These are phyloP conservation scores for Rhododendron vialii DNA, from an alignment of 148 eudicot genomes.

Conservation along the genomic window DNA sequence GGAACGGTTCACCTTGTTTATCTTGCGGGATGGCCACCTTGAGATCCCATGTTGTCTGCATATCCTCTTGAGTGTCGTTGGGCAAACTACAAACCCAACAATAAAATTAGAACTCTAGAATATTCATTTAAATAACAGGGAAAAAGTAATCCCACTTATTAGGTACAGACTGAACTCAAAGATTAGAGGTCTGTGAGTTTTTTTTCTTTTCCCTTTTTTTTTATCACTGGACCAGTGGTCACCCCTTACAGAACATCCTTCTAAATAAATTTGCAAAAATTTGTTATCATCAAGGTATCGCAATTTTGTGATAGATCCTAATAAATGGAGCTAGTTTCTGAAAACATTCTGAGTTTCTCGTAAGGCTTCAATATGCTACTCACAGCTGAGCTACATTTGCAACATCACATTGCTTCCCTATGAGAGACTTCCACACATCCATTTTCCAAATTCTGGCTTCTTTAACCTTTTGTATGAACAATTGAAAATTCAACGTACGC, in stretches of 20 bases:
- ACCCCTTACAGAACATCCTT: neutral
- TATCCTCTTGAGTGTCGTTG: slow-evolving; percentile 92
- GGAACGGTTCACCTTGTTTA: slow-evolving; percentile 91
- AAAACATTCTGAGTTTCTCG: neutral
- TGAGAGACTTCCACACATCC: neutral
- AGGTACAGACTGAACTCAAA: neutral
- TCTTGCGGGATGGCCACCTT: slow-evolving; percentile 97
- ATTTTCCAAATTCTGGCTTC: neutral
- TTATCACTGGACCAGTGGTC: neutral
- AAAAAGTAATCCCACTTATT: neutral
- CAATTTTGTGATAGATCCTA: neutral
- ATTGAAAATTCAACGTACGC: neutral
- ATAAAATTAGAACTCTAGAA: neutral
- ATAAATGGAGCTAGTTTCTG: neutral
- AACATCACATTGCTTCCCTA: neutral
- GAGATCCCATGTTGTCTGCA: slow-evolving; percentile 94
- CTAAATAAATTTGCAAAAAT: neutral
- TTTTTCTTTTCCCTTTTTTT: neutral
- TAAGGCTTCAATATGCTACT: neutral
- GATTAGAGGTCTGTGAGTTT: neutral
- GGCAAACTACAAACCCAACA: slow-evolving; percentile 63
- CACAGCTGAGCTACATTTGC: neutral
- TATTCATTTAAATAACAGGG: neutral
- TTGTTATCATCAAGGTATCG: neutral
- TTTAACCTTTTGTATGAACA: neutral